Base-by-base conservation (phyloP, 106 monocot genomes). In the Allium cepa region DNA sequence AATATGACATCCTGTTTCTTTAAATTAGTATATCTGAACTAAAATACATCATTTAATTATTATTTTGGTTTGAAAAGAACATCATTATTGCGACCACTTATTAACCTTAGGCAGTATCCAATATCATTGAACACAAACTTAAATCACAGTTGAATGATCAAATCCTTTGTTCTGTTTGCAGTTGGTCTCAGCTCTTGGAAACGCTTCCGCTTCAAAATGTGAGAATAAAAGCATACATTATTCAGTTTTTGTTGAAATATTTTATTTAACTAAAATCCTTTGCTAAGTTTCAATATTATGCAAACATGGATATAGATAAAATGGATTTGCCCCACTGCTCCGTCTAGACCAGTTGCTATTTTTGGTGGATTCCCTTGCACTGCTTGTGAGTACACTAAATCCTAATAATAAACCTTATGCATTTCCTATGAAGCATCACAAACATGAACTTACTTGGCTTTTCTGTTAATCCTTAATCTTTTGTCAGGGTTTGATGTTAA, bases 261-360 rank as follows among this genome's bases (percentile, higher is more conserved):
- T 71, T 60, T 7, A 18, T 59, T 2, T 8, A 0, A 17, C 9
- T 13, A 13, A 17, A 15, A 53, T 22, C 10, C 53, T 11, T 51
- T 17, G 7, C 9, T 53, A 10, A 22, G 53, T 56, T 8, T 69
- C 26, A 46, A 46, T 56, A 14, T 68, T 56, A 14, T 68, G 50
- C 26, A 36, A 11, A 45, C 68, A 46, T 53, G 47, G 6, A 46
- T 75, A 51, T 85, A 99, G 97, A 83, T 99, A 46, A 99, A 99
- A 64, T 99, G 97, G 97, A 99, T 99, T 63, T 99, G 97, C 71
- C 92, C 97, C 11, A 99, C 97, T 55, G 92, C 97, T 67, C 87
- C 97, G 14, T 87, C 92, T 36, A 63, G 97, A 59, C 84, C 89
- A 53, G 90, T 99, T 5, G 82, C 92, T 15, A 60, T 79, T 69